Evolutionary conservation across 257 asterid genomes (phyloP).

Genomic region (Rhazya stricta): DNA sequence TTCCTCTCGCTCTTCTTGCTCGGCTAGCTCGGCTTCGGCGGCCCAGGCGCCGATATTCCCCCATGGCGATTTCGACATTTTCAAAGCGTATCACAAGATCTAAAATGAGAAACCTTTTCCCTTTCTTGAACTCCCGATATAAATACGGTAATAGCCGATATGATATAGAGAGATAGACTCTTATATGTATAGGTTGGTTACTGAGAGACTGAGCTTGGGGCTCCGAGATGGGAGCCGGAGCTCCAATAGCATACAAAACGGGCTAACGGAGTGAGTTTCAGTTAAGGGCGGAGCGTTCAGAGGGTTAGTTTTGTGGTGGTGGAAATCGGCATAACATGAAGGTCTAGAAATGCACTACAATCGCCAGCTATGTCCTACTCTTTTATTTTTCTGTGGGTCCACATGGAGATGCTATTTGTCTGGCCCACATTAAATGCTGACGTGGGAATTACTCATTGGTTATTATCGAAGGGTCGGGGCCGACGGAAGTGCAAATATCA

Average conservation of each 20-base stretch:
- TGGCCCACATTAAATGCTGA: conserved; percentile 13
- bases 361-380: background rate
- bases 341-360: background rate
- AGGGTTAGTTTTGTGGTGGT: background rate
- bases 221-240: conserved; percentile 33
- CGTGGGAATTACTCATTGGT: conserved; percentile 8
- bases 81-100: conserved; percentile 22
- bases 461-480: background rate
- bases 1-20: conserved; percentile 66
- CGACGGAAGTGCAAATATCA: conserved; percentile 1
- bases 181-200: conserved; percentile 1
- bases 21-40: conserved; percentile 88
- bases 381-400: background rate
- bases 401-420: background rate
- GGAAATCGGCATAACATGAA: background rate
- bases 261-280: background rate
- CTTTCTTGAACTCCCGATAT: background rate
- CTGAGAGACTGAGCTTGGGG: conserved; percentile 22
- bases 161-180: background rate
- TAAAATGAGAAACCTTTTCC: background rate
- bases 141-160: background rate
- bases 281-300: background rate
- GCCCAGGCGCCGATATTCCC: conserved; percentile 93
- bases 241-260: conserved; percentile 14
- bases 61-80: conserved; percentile 94